Evolutionary conservation across 257 asterid genomes (phyloP).

Genomic region (Solanum megistacrolobum): DNA sequence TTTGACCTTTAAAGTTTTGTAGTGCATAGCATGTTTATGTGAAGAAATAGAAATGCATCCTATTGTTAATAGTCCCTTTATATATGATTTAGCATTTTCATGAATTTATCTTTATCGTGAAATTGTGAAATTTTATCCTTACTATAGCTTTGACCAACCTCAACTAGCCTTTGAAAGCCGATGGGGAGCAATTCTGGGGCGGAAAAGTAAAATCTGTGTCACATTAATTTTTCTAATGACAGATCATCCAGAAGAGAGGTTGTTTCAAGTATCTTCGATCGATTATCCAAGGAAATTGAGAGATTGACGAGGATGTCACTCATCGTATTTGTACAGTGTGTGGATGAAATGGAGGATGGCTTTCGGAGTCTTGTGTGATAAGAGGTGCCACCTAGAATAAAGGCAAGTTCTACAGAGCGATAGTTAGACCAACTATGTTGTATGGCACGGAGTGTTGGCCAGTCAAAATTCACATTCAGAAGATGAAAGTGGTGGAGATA

Average conservation of each 20-base stretch:
- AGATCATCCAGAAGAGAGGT: not conserved
- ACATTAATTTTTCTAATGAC: not conserved
- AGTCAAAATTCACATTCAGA: not conserved
- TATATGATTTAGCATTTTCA: not conserved
- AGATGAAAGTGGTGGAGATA: not conserved
- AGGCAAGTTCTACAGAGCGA: not conserved
- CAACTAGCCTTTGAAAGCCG: not conserved
- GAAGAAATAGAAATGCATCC: not conserved
- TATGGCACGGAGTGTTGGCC: not conserved
- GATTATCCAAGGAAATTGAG: not conserved
- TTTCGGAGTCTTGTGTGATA: not conserved
- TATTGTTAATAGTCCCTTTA: not conserved
- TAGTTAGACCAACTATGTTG: not conserved
- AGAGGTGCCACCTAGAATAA: not conserved
- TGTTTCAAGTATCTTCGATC: not conserved
- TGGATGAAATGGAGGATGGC: not conserved
- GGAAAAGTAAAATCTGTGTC: not conserved
- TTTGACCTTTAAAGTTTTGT: not conserved
- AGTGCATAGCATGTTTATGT: not conserved
- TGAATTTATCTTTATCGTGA: not conserved
- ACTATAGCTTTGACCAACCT: not conserved
- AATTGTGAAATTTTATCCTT: not conserved
- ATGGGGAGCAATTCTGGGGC: not conserved
- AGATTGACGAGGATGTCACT: not conserved
- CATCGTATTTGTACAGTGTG: not conserved